These are phyloP conservation scores for Penicillium sp. DNA, from an alignment of 2,329 filamentous ascomycete species.

Conservation along the genomic window DNA sequence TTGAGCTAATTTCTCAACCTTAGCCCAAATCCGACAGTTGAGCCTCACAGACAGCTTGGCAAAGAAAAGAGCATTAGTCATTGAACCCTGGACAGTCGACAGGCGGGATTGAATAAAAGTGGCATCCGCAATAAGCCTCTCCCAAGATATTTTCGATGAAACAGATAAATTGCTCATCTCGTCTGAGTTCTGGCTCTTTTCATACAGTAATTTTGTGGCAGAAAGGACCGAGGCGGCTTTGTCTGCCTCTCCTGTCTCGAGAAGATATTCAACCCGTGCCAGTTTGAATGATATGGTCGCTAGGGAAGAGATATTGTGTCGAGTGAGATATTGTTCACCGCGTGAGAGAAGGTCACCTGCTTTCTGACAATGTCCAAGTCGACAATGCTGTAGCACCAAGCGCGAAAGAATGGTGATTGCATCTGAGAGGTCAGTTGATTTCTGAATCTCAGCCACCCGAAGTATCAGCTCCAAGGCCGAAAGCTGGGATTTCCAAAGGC, in stretches of 20 bases:
- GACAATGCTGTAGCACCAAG: conserved; percentile 57
- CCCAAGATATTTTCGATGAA: conserved; percentile 46
- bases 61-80: conserved; percentile 49
- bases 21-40: conserved; percentile 53
- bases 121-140: conserved; percentile 59
- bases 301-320: conserved; percentile 44
- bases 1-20: conserved; percentile 47
- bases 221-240: conserved; percentile 52
- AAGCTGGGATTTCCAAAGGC: conserved; percentile 52
- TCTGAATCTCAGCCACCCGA: conserved; percentile 49
- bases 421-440: conserved; percentile 36
- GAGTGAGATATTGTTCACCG: conserved; percentile 53
- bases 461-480: conserved; percentile 52
- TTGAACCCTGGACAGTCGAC: conserved; percentile 56
- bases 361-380: conserved; percentile 61
- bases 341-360: conserved; percentile 59
- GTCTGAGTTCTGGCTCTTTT: conserved; percentile 31
- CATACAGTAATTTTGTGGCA: conserved; percentile 31
- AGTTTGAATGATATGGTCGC: conserved; percentile 63
- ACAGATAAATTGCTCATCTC: conserved; percentile 37
- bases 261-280: conserved; percentile 71
- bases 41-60: conserved; percentile 51
- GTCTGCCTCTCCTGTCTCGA: conserved; percentile 65
- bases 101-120: conserved; percentile 66
- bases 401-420: conserved; percentile 46